Evolutionary conservation across 2,329 filamentous ascomycete species (phyloP), one percentile per base, ranked within the genome.

Genomic region (Aspergillus versicolor): DNA sequence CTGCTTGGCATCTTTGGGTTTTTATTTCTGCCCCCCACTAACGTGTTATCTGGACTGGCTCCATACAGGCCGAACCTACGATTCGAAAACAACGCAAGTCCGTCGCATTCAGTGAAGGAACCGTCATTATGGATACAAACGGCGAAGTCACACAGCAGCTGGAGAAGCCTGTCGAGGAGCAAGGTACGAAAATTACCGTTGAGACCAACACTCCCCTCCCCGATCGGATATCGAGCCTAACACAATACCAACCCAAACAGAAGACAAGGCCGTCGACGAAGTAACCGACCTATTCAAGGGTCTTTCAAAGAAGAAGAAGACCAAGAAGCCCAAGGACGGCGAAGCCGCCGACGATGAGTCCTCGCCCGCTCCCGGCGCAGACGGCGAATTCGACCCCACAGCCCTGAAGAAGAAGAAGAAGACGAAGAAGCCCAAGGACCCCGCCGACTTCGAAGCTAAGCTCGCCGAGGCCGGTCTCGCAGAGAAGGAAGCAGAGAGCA

Each of bases 51-150:
- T 65, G 63, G 53, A 40, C 15, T 54, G 46, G 44, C 42, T 13
- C 34, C 34, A 55, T 60, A 80, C 76, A 79, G 69, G 73, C 76
- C 62, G 65, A 74, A 60, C 67, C 74, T 38, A 65, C 73, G 59
- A 83, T 87, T 69, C 83, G 84, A 73, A 92, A 90, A 77, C 86
- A 88, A 70, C 89, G 92, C 79, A 96, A 97, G 80, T 95, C 91
- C 46, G 93, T 97, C 70, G 88, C 92, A 64, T 97, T 97, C 77
- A 92, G 88, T 73, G 90, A 94, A 77, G 90, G 91, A 71, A 85
- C 91, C 68, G 84, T 90, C 65, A 87, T 96, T 69, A 92, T 97
- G 75, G 90, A 96, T 81, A 85, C 86, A 77, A 90, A 96, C 82
- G 93, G 93, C 69, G 86, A 88, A 73, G 86, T 97, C 73, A 91